Evolutionary conservation across 495 filamentous ascomycete species (phyloP).

Genomic region (Haplographium delicatum): DNA sequence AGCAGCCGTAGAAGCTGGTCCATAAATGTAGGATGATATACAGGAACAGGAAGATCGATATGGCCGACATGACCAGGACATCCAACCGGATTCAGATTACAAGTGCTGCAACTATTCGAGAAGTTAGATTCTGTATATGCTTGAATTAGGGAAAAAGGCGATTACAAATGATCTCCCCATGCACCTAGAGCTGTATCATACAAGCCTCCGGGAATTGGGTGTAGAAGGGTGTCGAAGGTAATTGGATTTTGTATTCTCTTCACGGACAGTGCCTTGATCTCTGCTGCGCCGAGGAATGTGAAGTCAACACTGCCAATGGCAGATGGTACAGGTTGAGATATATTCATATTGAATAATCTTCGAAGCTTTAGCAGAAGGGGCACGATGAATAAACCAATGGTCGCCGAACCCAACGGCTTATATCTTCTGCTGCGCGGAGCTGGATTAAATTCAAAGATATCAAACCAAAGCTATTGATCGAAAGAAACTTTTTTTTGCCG

Average conservation of each 20-base stretch:
- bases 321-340: constrained; percentile 83
- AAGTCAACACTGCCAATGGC: constrained; percentile 86
- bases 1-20: constrained; percentile 82
- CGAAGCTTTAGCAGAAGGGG: too few species aligned
- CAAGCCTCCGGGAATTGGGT: constrained; percentile 80
- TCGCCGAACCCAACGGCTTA: too few species aligned
- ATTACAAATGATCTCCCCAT: constrained; percentile 75
- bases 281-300: constrained; percentile 68
- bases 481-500: too few species aligned
- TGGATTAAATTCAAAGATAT: too few species aligned
- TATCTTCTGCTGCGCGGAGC: too few species aligned
- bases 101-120: constrained; percentile 74
- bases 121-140: constrained; percentile 8
- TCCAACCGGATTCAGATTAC: constrained; percentile 61
- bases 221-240: constrained; percentile 84
- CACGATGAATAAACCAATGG: too few species aligned
- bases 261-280: constrained; percentile 85
- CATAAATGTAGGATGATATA: constrained; percentile 93
- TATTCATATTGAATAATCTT: constrained; percentile 68
- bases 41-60: constrained; percentile 85
- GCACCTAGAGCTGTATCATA: constrained; percentile 94
- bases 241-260: constrained; percentile 84
- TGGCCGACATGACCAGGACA: constrained; percentile 95
- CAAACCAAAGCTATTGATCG: too few species aligned
- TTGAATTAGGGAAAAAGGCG: constrained; percentile 28